phyloP scores from a whole-genome alignment of 352 stramenopile species.

The Phytopythium litorale region DNA sequence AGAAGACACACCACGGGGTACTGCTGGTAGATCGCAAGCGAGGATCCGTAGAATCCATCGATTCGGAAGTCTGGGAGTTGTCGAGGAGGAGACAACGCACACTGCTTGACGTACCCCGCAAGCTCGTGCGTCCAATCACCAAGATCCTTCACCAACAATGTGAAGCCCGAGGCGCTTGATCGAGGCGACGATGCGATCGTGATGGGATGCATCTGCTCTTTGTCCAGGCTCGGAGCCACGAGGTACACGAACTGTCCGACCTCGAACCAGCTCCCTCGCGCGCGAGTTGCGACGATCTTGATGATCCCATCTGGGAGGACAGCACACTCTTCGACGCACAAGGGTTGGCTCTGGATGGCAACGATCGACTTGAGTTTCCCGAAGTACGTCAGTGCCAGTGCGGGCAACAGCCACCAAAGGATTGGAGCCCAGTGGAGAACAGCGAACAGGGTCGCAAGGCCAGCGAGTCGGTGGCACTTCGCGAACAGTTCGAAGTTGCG shows the following conservation, averaged over 20 bases:
- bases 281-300: conserved; percentile 12
- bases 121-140: conserved; percentile 17
- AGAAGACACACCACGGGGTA: conserved; percentile 14
- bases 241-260: conserved; percentile 19
- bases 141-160: conserved; percentile 15
- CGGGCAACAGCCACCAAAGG: conserved; percentile 15
- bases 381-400: conserved; percentile 14
- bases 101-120: conserved; percentile 6
- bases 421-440: conserved; percentile 16
- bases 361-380: conserved; percentile 9
- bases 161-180: conserved; percentile 7
- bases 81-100: neutral
- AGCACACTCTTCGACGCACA: conserved; percentile 7
- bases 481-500: conserved; percentile 17
- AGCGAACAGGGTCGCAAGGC: conserved; percentile 12
- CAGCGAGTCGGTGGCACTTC: conserved; percentile 16
- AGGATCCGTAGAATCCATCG: conserved; percentile 18
- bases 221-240: conserved; percentile 13
- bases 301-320: conserved; percentile 7
- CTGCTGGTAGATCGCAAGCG: conserved; percentile 4
- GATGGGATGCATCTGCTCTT: conserved; percentile 23
- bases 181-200: conserved; percentile 20
- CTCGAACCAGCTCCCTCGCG: conserved; percentile 4
- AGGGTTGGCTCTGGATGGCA: conserved; percentile 2
- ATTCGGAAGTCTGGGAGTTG: conserved; percentile 9